These are phyloP conservation scores for Cryptococcus depauperatus DNA, from an alignment of 1,284 basidiomycete genomes.

Conservation along the genomic window DNA sequence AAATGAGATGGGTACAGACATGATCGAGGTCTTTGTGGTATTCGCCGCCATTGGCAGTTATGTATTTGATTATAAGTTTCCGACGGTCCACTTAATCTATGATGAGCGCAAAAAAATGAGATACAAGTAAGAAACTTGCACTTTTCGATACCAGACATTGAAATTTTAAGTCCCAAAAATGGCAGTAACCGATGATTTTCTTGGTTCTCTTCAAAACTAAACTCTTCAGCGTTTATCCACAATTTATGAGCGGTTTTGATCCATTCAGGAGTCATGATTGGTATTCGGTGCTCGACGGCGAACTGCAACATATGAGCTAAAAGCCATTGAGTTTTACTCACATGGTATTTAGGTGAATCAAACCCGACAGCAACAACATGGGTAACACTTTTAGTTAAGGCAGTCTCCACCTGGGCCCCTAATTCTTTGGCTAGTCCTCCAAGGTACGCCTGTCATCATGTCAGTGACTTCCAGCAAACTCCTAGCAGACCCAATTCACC, in stretches of 20 bases:
- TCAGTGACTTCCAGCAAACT: neutral
- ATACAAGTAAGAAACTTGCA: conserved; percentile 13
- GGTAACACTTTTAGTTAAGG: conserved; percentile 35
- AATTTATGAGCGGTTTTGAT: conserved; percentile 25
- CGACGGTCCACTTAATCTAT: conserved; percentile 29
- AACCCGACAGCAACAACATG: conserved; percentile 34
- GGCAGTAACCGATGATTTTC: conserved; percentile 26
- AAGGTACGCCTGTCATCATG: conserved; percentile 12
- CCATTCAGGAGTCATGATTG: conserved; percentile 36
- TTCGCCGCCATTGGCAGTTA: conserved; percentile 30
- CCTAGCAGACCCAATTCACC: conserved; percentile 12
- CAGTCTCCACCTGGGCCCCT: conserved; percentile 32
- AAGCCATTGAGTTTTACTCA: conserved; percentile 16
- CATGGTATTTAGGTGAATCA: conserved; percentile 37
- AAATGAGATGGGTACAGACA: conserved; percentile 40
- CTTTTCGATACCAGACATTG: conserved; percentile 37
- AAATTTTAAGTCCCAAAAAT: conserved; percentile 33
- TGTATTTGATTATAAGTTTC: conserved; percentile 30
- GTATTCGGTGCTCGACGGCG: conserved; percentile 35
- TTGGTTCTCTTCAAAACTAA: conserved; percentile 23
- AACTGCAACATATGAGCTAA: conserved; percentile 18
- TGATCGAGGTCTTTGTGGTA: conserved; percentile 42
- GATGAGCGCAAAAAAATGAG: neutral
- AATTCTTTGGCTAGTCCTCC: conserved; percentile 24
- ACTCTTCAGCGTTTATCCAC: conserved; percentile 28